Evolutionary conservation across 306 rosid species (phyloP).

Genomic region (Cicer yamashitae): DNA sequence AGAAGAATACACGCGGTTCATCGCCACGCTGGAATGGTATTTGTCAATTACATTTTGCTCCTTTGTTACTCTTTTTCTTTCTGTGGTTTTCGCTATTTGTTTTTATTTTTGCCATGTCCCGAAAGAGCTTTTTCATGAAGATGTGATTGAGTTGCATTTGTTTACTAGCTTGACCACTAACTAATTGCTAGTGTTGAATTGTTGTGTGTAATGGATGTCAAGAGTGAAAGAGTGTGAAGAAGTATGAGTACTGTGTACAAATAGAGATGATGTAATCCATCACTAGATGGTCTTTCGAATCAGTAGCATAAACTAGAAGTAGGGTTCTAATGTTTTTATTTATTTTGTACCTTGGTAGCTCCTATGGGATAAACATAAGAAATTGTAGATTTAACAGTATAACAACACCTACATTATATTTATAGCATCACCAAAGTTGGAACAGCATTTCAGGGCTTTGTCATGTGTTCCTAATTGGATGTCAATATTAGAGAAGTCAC

Average conservation of each 20-base stretch:
- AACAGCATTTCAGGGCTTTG: slow-evolving; percentile 1
- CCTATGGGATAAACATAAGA: not conserved
- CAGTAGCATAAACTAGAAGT: slow-evolving; percentile 12
- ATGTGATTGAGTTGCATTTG: slow-evolving; percentile 4
- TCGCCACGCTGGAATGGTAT: slow-evolving; percentile 96
- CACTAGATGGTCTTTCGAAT: slow-evolving; percentile 4
- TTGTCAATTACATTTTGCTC: not conserved
- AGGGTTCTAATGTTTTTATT: not conserved
- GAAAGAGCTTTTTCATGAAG: not conserved
- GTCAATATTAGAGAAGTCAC: not conserved
- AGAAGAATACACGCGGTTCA: slow-evolving; percentile 93
- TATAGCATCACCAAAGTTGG: not conserved
- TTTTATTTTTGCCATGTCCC: not conserved
- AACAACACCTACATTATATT: not conserved
- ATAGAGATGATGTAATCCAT: slow-evolving; percentile 13
- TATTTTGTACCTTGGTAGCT: not conserved
- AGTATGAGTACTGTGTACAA: not conserved
- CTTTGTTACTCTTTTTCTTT: not conserved
- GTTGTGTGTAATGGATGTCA: not conserved
- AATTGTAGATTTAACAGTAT: not conserved
- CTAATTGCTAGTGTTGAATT: not conserved
- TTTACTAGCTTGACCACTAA: not conserved
- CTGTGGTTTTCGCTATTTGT: not conserved
- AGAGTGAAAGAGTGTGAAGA: slow-evolving; percentile 24
- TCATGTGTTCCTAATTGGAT: slow-evolving; percentile 16